Conservation (phyloP, 2,329 filamentous ascomycete species). For the Myotisia sp. region DNA sequence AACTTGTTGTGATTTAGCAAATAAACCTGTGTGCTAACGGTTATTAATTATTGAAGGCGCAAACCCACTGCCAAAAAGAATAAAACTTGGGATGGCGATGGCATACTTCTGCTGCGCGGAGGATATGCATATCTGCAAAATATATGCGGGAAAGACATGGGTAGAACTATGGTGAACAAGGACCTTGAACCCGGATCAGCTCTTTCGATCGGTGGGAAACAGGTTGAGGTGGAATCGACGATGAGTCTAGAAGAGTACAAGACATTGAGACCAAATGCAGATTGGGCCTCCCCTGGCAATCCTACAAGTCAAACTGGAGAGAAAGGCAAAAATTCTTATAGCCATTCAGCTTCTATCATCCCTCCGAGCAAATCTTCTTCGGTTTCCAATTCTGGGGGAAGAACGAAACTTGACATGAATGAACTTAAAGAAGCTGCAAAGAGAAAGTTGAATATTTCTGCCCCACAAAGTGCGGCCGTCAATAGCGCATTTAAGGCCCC, state of each 20-base stretch:
- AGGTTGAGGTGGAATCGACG: slow-evolving; percentile 51
- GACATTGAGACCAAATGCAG: too few species aligned
- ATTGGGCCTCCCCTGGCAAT: too few species aligned
- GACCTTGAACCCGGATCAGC: slow-evolving; percentile 45
- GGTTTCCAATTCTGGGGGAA: slow-evolving; percentile 13
- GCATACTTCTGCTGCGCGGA: slow-evolving; percentile 43
- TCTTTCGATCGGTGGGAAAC: slow-evolving; percentile 51
- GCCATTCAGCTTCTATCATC: not conserved
- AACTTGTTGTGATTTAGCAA: too few species aligned
- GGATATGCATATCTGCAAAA: slow-evolving; percentile 49
- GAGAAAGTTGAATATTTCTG: slow-evolving; percentile 26
- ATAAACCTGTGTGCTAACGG: too few species aligned
- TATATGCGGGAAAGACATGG: slow-evolving; percentile 49
- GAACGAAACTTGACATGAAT: slow-evolving; percentile 6
- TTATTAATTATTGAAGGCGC: slow-evolving; percentile 42
- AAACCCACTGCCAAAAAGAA: slow-evolving; percentile 59
- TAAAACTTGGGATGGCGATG: slow-evolving; percentile 65
- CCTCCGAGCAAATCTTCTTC: not conserved
- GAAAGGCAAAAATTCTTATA: not conserved
- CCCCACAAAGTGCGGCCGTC: slow-evolving; percentile 26
- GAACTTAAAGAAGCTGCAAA: slow-evolving; percentile 20
- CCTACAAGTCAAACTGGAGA: not conserved
- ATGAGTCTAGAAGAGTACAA: slow-evolving; percentile 48
- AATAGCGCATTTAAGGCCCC: slow-evolving; percentile 48
- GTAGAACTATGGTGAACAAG: slow-evolving; percentile 39